These are phyloP conservation scores for Calcarisporium arbuscula DNA, from an alignment of 2,329 filamentous ascomycete species.

Conservation along the genomic window DNA sequence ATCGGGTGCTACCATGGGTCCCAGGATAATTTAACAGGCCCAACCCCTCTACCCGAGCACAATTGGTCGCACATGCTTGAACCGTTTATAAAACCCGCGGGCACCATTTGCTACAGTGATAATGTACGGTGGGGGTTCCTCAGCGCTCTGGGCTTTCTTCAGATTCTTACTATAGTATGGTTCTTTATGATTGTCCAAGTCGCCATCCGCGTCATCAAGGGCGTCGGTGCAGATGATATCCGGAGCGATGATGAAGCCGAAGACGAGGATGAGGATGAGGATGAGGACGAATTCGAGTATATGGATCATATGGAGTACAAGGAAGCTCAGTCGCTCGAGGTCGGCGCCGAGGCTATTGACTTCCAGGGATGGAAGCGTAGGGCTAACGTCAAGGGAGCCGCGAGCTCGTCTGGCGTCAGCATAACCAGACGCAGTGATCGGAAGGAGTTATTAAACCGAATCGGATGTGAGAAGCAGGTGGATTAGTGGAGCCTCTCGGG, in stretches of 20 bases:
- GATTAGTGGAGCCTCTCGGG: too few relatives aligned
- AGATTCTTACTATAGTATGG: constrained; percentile 77
- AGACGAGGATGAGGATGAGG: too few relatives aligned
- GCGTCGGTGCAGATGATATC: constrained; percentile 72
- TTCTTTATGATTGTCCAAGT: constrained; percentile 82
- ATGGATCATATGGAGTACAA: too few relatives aligned
- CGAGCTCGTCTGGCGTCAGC: constrained; percentile 53
- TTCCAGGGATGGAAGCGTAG: constrained; percentile 57
- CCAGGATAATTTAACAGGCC: constrained; percentile 47
- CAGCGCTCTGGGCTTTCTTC: constrained; percentile 67
- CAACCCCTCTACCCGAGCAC: constrained; percentile 42
- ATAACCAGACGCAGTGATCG: constrained; percentile 67
- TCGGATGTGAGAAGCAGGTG: constrained; percentile 74
- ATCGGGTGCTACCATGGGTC: constrained; percentile 65
- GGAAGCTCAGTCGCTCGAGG: constrained; percentile 54
- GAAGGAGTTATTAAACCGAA: constrained; percentile 73
- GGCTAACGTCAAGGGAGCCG: constrained; percentile 46
- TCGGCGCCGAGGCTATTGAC: constrained; percentile 65
- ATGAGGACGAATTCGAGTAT: too few relatives aligned
- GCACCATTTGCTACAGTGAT: constrained; percentile 72
- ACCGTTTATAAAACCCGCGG: constrained; percentile 65
- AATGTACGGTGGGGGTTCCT: constrained; percentile 72
- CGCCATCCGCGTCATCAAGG: constrained; percentile 70
- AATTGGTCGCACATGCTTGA: constrained; percentile 61
- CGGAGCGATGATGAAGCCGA: constrained; percentile 80